Evolutionary conservation across 805 yeast species (phyloP), one percentile per base, ranked within the genome.

Genomic region (Kazachstania africana): DNA sequence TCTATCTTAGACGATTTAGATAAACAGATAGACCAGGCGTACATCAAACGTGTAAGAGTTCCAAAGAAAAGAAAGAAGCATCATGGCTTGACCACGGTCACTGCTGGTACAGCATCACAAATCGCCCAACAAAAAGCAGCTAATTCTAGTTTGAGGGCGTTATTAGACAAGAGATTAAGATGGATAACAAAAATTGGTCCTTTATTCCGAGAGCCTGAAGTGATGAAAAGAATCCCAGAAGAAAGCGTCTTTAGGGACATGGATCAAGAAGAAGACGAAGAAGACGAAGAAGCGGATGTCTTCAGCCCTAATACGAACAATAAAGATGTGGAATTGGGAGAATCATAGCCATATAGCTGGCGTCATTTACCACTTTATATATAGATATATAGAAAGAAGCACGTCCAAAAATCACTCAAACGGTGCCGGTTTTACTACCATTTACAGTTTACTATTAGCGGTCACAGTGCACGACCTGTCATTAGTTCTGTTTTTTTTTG

Each of bases 1-100:
- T 79, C 88, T 9, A 87, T 91, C 32, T 57, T 85, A 36, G 97
- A 91, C 35, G 97, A 91, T 50, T 64, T 91, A 43, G 96, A 91
- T 54, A 91, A 88, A 53, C 99, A 91, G 57, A 87, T 91, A 23
- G 98, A 91, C 52, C 96, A 83, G 54, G 87, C 94, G 14, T 91
- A 87, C 51, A 60, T 80, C 40, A 80, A 85, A 54, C 65, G 96
- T 37, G 68, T 80, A 34, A 74, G 85, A 44, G 83, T 75, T 6
- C 76, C 84, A 35, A 79, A 62, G 40, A 59, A 55, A 34, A 62
- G 60, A 36, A 63, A 63, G 48, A 60, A 61, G 39, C 48, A 48
- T 27, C 48, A 45, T 23, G 26, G 28, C 8, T 21, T 30, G 9
- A 17, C 24, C 10, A 13, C 23, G 5, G 20, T 28, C 13, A 55